These are phyloP conservation scores for Trichosporon faecale DNA, from an alignment of 1,284 basidiomycete genomes.

Conservation along the genomic window DNA sequence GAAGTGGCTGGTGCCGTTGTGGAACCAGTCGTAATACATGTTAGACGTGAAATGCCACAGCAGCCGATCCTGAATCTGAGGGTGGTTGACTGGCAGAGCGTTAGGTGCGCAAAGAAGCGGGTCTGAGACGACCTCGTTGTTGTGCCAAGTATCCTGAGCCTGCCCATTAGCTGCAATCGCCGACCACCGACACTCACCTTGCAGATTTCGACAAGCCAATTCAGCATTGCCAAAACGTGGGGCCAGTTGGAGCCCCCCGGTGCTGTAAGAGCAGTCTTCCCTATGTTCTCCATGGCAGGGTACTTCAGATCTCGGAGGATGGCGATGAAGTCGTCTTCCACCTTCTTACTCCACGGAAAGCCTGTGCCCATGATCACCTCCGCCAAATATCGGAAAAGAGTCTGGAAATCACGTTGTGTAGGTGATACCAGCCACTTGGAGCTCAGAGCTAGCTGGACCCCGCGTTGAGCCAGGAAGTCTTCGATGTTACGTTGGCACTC, in stretches of 20 bases:
- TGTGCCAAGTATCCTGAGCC: slow-evolving; percentile 58
- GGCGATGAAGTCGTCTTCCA: slow-evolving; percentile 73
- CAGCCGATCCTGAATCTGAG: slow-evolving; percentile 62
- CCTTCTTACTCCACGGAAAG: slow-evolving; percentile 58
- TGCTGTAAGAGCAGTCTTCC: slow-evolving; percentile 76
- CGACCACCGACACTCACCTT: too few species aligned
- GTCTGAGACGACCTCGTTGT: slow-evolving; percentile 67
- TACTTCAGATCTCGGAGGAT: slow-evolving; percentile 71
- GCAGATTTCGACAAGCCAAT: slow-evolving; percentile 78
- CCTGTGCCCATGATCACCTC: slow-evolving; percentile 63
- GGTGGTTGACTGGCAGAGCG: slow-evolving; percentile 42
- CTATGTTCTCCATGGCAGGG: slow-evolving; percentile 68
- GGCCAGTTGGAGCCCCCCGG: slow-evolving; percentile 84
- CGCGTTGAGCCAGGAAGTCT: slow-evolving; percentile 62
- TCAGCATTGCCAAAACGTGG: slow-evolving; percentile 69
- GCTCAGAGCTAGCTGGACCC: slow-evolving; percentile 61
- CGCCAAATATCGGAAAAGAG: slow-evolving; percentile 74
- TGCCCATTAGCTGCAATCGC: slow-evolving; percentile 23
- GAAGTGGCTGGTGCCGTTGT: slow-evolving; percentile 68
- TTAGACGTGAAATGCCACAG: slow-evolving; percentile 69
- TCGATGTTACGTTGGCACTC: slow-evolving; percentile 72
- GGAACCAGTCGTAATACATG: slow-evolving; percentile 66
- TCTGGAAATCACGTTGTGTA: slow-evolving; percentile 74
- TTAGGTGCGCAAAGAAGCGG: slow-evolving; percentile 56
- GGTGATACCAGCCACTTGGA: slow-evolving; percentile 67